Evolutionary conservation across 305 asterid genomes (phyloP).

Genomic region (Solanum hybrid): DNA sequence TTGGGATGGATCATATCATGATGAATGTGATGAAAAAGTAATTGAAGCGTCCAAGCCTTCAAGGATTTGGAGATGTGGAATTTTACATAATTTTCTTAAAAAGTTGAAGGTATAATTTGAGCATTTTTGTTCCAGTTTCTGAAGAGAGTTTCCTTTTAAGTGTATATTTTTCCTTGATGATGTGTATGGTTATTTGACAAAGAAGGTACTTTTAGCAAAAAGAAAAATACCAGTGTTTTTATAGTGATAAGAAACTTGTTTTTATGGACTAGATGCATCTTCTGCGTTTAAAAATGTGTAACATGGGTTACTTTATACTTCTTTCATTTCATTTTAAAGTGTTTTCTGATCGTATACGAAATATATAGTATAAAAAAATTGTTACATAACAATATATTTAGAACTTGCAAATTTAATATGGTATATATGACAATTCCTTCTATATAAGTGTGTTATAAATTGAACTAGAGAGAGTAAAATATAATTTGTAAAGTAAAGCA

Average conservation of each 20-base stretch:
- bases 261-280: not conserved
- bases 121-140: not conserved
- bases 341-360: not conserved
- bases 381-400: no score
- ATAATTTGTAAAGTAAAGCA: not conserved
- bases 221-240: not conserved
- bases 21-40: not conserved
- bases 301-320: not conserved
- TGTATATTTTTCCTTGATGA: not conserved
- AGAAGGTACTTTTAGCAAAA: not conserved
- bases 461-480: not conserved
- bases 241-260: not conserved
- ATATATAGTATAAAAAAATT: no score
- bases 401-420: no score
- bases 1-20: not conserved
- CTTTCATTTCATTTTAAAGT: not conserved
- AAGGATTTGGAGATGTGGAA: not conserved
- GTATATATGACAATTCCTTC: no score
- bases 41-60: not conserved
- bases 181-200: not conserved
- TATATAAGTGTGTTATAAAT: not conserved
- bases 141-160: not conserved
- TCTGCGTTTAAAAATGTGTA: no score
- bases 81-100: not conserved
- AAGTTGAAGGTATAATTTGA: not conserved